phyloP scores from a whole-genome alignment of 148 eudicot genomes.

The Euryodendron excelsum region DNA sequence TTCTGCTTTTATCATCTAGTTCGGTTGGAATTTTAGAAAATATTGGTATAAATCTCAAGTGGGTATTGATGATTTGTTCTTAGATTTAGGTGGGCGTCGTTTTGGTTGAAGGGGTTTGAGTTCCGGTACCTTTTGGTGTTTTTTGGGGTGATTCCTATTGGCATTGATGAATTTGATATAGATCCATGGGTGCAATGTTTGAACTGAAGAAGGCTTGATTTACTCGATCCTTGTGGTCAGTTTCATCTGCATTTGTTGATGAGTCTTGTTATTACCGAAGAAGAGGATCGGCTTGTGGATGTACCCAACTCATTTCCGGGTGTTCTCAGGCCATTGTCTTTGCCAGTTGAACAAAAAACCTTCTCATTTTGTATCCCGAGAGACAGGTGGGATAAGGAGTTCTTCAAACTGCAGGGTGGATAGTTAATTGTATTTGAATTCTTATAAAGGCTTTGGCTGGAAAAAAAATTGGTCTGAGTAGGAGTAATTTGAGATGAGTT shows the following conservation, averaged over 20 bases:
- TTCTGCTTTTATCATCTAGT: not conserved
- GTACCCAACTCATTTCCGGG: conserved; percentile 14
- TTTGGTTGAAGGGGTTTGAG: not conserved
- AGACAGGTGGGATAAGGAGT: conserved; percentile 60
- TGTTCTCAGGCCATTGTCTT: conserved; percentile 40
- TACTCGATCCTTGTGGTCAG: not conserved
- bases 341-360: conserved; percentile 24
- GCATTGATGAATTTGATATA: conserved; percentile 6
- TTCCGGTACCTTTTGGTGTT: not conserved
- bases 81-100: not conserved
- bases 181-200: conserved; percentile 7
- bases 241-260: conserved; percentile 28
- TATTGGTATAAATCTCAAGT: not conserved
- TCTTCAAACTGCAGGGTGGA: conserved; percentile 46
- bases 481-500: conserved; percentile 45
- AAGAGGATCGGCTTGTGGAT: conserved; percentile 41
- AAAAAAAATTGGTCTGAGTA: not conserved
- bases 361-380: conserved; percentile 31
- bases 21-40: not conserved
- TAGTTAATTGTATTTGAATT: conserved; percentile 18
- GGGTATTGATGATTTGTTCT: not conserved
- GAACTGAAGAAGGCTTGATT: conserved; percentile 12
- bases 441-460: too few species aligned
- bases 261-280: conserved; percentile 21
- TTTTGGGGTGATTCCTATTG: not conserved